phyloP scores from a whole-genome alignment of 495 filamentous ascomycete genomes.

The Chaetomium cochliodes region DNA sequence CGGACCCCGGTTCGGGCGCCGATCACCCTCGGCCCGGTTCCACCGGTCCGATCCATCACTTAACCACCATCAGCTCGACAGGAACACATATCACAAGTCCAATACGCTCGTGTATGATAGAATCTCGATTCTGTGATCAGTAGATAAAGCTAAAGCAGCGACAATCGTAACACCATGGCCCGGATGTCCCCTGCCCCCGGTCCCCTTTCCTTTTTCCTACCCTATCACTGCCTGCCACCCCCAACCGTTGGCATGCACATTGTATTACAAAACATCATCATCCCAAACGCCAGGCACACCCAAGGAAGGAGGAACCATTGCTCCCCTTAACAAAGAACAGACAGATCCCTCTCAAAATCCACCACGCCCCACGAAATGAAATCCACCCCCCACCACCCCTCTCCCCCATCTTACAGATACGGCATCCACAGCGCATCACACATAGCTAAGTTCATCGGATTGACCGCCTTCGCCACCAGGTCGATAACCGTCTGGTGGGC shows the following conservation, averaged over 20 bases:
- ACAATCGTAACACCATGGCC: background rate
- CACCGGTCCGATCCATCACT: too few species aligned
- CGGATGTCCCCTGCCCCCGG: background rate
- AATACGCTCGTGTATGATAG: background rate
- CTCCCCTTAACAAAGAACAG: background rate
- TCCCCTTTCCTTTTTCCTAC: background rate
- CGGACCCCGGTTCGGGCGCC: constrained; percentile 16
- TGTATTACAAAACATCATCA: background rate
- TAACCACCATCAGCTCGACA: background rate
- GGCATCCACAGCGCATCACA: constrained; percentile 97
- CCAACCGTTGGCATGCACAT: background rate
- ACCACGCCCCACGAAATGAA: too few species aligned
- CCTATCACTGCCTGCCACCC: background rate
- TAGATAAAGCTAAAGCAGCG: background rate
- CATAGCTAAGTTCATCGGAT: constrained; percentile 77
- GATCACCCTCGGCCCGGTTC: constrained; percentile 17
- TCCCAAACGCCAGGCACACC: background rate
- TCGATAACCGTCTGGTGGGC: constrained; percentile 97
- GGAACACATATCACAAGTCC: background rate
- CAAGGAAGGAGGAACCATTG: background rate
- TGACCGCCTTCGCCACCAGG: constrained; percentile 77
- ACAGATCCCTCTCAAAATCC: background rate
- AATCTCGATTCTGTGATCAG: background rate
- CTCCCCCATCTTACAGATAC: constrained; percentile 61
- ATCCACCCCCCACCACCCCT: background rate